Conservation (phyloP, 495 filamentous ascomycete genomes). For the Penicillium parvum region DNA sequence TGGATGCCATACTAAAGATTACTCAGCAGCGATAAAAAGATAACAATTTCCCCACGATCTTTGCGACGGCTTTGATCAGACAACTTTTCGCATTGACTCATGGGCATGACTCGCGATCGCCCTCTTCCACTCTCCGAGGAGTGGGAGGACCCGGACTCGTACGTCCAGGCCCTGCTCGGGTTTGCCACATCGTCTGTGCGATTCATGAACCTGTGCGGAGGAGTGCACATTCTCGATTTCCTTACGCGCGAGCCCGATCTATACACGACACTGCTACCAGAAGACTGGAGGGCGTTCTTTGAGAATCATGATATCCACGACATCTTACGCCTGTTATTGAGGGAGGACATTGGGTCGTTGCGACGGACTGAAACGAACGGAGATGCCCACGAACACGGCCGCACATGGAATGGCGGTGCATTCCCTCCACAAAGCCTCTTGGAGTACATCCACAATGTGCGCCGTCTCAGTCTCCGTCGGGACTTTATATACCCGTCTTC, state of each 20-base stretch:
- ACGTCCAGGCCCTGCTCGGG: conserved; percentile 70
- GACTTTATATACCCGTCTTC: conserved; percentile 40
- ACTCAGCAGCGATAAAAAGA: conserved; percentile 21
- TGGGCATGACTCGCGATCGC: conserved; percentile 19
- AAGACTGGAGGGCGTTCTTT: conserved; percentile 78
- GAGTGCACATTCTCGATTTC: conserved; percentile 94
- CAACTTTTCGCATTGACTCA: neutral
- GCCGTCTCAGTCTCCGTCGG: conserved; percentile 63
- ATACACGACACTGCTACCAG: conserved; percentile 67
- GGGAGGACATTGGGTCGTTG: conserved; percentile 56
- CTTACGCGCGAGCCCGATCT: conserved; percentile 80
- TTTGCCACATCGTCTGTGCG: conserved; percentile 71
- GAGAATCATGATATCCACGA: conserved; percentile 61
- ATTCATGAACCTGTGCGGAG: conserved; percentile 86
- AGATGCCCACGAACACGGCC: neutral
- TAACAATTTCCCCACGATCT: conserved; percentile 16
- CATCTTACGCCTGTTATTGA: conserved; percentile 73
- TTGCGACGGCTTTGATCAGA: conserved; percentile 1
- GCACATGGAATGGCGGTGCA: conserved; percentile 48
- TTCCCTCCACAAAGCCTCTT: conserved; percentile 63
- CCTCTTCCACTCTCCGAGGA: conserved; percentile 55
- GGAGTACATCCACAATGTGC: conserved; percentile 69
- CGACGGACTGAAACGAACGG: conserved; percentile 5
- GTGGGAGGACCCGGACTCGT: conserved; percentile 60
- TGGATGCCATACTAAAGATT: neutral